Evolutionary conservation across 1,139 yeast genomes (phyloP).

Genomic region (Geotrichum klebahnii): DNA sequence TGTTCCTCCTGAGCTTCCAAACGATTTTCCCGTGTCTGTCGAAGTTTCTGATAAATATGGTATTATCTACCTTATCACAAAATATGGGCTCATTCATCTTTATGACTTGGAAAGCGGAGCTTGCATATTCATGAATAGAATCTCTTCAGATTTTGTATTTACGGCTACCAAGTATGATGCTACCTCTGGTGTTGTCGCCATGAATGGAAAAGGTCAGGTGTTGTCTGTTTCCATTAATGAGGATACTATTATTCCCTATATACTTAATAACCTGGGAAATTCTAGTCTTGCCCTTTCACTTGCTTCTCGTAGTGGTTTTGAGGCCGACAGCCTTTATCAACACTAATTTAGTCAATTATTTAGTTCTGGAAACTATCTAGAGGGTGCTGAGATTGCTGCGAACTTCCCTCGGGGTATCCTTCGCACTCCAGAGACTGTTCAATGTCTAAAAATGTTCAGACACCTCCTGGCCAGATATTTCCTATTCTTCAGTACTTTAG

Average conservation of each 20-base stretch:
- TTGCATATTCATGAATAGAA: slow-evolving; percentile 91
- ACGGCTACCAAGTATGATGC: slow-evolving; percentile 72
- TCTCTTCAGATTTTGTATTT: slow-evolving; percentile 95
- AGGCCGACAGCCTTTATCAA: slow-evolving; percentile 85
- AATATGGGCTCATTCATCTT: slow-evolving; percentile 92
- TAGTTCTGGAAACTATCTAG: slow-evolving; percentile 79
- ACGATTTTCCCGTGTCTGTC: slow-evolving; percentile 93
- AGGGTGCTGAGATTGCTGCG: slow-evolving; percentile 97
- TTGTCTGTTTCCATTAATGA: slow-evolving; percentile 86
- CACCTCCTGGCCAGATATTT: slow-evolving; percentile 93
- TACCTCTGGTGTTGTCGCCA: slow-evolving; percentile 81
- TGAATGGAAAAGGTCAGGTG: slow-evolving; percentile 94
- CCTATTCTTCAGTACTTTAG: slow-evolving; percentile 93
- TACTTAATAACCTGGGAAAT: slow-evolving; percentile 79
- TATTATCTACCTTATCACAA: slow-evolving; percentile 81
- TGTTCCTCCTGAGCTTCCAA: slow-evolving; percentile 94
- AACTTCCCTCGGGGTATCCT: slow-evolving; percentile 75
- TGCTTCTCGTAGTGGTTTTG: slow-evolving; percentile 92
- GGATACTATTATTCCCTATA: slow-evolving; percentile 82
- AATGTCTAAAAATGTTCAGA: slow-evolving; percentile 86
- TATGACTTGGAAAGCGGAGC: slow-evolving; percentile 92
- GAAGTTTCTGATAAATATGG: slow-evolving; percentile 86
- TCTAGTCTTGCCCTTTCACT: slow-evolving; percentile 81
- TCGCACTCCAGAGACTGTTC: slow-evolving; percentile 92
- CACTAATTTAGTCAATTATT: slow-evolving; percentile 88